phyloP scores from a whole-genome alignment of 176 grass and related monocot species.

The Carex pumila region DNA sequence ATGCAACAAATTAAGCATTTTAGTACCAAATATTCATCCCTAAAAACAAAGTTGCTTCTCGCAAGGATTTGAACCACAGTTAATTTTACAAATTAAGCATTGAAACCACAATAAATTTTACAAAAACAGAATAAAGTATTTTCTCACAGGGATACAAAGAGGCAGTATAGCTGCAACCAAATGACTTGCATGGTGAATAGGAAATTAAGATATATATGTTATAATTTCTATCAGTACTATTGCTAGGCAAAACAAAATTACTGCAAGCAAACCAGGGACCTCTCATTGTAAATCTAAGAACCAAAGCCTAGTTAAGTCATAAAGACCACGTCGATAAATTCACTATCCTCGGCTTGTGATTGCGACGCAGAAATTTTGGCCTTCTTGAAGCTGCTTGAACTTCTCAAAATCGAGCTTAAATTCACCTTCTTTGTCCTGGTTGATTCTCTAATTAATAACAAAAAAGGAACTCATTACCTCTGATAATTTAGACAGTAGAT shows the following conservation, averaged over 20 bases:
- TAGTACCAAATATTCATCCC: too few species aligned
- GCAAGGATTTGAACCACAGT: not conserved
- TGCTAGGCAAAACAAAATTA: not conserved
- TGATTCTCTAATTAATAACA: conserved; percentile 49
- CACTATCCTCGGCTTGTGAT: conserved; percentile 47
- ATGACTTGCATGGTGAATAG: not conserved
- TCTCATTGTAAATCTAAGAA: not conserved
- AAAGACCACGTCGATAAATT: conserved; percentile 30
- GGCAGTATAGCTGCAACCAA: not conserved
- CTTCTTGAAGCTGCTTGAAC: conserved; percentile 71
- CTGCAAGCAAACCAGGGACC: not conserved
- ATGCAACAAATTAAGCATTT: not conserved
- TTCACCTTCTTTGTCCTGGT: conserved; percentile 28
- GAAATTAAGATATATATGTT: not conserved
- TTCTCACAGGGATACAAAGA: not conserved
- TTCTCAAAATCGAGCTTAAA: conserved; percentile 49
- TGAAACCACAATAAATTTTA: too few species aligned
- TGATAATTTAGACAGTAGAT: conserved; percentile 2
- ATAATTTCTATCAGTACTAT: too few species aligned
- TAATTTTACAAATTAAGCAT: not conserved
- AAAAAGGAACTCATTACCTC: conserved; percentile 10
- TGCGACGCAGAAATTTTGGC: conserved; percentile 45
- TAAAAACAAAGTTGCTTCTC: too few species aligned
- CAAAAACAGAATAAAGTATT: not conserved
- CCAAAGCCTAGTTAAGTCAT: conserved; percentile 16